phyloP scores from a whole-genome alignment of 306 rosid species.

The Lupinus albus region DNA sequence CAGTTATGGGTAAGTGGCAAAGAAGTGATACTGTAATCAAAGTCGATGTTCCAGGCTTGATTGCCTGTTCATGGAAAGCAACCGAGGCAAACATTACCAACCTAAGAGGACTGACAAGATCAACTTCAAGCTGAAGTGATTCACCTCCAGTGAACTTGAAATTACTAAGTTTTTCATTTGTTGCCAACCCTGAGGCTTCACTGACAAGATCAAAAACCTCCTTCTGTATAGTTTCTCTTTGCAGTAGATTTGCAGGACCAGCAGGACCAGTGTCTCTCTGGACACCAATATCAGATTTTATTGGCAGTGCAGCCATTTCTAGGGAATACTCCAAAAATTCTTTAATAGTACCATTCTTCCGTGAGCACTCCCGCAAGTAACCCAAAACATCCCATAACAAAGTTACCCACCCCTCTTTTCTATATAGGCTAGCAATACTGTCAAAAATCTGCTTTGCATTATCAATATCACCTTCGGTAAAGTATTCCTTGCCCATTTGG shows the following conservation, averaged over 20 bases:
- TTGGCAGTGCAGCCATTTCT: slow-evolving; percentile 94
- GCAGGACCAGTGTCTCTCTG: slow-evolving; percentile 80
- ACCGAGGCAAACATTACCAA: slow-evolving; percentile 87
- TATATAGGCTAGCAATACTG: slow-evolving; percentile 73
- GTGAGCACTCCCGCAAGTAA: slow-evolving; percentile 83
- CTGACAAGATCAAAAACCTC: slow-evolving; percentile 73
- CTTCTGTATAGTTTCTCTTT: slow-evolving; percentile 73
- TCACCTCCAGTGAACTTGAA: slow-evolving; percentile 56
- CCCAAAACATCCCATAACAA: slow-evolving; percentile 94
- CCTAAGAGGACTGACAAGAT: slow-evolving; percentile 91
- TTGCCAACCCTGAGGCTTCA: slow-evolving; percentile 51
- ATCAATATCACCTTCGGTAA: slow-evolving; percentile 63
- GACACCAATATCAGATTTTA: slow-evolving; percentile 60
- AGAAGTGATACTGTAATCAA: slow-evolving; percentile 73
- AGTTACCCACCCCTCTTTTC: slow-evolving; percentile 95
- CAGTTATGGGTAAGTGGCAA: slow-evolving; percentile 70
- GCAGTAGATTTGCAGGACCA: slow-evolving; percentile 70
- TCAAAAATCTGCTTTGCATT: slow-evolving; percentile 71
- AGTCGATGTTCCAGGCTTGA: slow-evolving; percentile 74
- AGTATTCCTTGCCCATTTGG: slow-evolving; percentile 87
- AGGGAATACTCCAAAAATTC: slow-evolving; percentile 90
- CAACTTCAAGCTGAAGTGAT: slow-evolving; percentile 84
- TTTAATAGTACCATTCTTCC: slow-evolving; percentile 61
- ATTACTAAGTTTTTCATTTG: slow-evolving; percentile 46
- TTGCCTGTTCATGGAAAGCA: slow-evolving; percentile 86